Conservation (phyloP, 2,329 filamentous ascomycete species). For the Sclerotinia minor region DNA sequence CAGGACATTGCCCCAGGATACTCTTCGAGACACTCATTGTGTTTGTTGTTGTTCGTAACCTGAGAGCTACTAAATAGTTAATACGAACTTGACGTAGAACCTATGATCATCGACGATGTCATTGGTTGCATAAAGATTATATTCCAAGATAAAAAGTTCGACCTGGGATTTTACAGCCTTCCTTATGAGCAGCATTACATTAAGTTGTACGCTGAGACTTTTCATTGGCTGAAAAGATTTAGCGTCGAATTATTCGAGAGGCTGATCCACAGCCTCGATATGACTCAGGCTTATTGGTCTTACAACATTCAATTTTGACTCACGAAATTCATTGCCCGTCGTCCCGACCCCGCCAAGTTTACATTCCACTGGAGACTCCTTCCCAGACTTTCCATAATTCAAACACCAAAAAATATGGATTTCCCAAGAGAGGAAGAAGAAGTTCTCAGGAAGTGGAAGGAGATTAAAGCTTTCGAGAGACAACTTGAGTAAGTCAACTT, state of each 20-base stretch:
- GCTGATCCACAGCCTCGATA: slow-evolving; percentile 7
- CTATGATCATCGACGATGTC: not conserved
- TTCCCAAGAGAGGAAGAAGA: slow-evolving; percentile 20
- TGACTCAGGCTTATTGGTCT: slow-evolving; percentile 7
- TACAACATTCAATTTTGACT: slow-evolving; percentile 10
- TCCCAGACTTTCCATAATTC: slow-evolving; percentile 4
- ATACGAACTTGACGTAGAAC: not conserved
- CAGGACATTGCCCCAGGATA: not conserved
- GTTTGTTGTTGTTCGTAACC: not conserved
- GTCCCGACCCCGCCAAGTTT: slow-evolving; percentile 14
- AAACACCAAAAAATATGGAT: slow-evolving; percentile 19
- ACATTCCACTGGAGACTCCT: slow-evolving; percentile 4
- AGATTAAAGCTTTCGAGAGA: slow-evolving; percentile 22
- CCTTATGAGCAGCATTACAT: not conserved
- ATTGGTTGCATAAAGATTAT: not conserved
- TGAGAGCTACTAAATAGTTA: not conserved
- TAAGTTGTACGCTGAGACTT: not conserved
- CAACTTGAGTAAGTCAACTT: slow-evolving; percentile 21
- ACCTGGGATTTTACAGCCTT: not conserved
- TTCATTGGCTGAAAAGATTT: not conserved
- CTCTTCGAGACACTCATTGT: not conserved
- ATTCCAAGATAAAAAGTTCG: not conserved
- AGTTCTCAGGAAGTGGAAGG: slow-evolving; percentile 19
- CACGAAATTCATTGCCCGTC: slow-evolving; percentile 11
- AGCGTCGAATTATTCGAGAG: not conserved